Percentiles rank a stretch among this genome's conserved stretches.
Conservation (phyloP, 2,329 filamentous ascomycete species). For the Myrmaecium sp. region DNA sequence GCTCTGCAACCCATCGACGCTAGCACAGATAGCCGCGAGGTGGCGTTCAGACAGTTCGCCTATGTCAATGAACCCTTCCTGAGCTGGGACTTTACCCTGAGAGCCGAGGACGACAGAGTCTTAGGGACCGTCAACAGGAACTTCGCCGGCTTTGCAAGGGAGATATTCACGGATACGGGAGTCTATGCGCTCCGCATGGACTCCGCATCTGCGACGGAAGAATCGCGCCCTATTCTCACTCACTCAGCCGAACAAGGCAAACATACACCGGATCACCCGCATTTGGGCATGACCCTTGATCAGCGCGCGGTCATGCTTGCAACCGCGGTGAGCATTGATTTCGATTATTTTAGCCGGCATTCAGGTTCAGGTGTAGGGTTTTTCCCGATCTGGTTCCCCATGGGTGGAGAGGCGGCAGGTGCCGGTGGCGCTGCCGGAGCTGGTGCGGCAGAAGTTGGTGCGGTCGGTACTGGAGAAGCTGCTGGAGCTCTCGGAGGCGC, state of each 20-base stretch:
- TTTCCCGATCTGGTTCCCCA: conserved; percentile 36
- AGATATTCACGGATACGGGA: conserved; percentile 49
- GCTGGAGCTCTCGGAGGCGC: conserved; percentile 22
- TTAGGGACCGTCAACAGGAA: conserved; percentile 48
- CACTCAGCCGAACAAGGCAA: conserved; percentile 1
- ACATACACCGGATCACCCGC: conserved; percentile 7
- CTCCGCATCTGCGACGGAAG: conserved; percentile 25
- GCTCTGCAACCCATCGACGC: conserved; percentile 26
- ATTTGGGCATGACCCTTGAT: conserved; percentile 44
- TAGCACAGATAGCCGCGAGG: too few species aligned
- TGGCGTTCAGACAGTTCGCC: conserved; percentile 42
- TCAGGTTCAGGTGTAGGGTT: conserved; percentile 26
- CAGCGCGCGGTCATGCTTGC: conserved; percentile 50
- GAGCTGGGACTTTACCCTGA: conserved; percentile 47
- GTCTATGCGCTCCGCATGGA: conserved; percentile 50
- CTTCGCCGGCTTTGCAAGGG: conserved; percentile 44
- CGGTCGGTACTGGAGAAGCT: conserved; percentile 13
- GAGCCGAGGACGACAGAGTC: conserved; percentile 30
- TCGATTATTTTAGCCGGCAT: conserved; percentile 50
- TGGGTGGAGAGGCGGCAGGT: conserved; percentile 21
- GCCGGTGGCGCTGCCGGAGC: conserved; percentile 27
- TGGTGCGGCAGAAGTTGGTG: conserved; percentile 23
- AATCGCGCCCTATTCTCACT: too few species aligned
- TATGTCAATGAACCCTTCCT: conserved; percentile 45
- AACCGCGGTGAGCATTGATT: conserved; percentile 47